Conservation (phyloP, 2,329 filamentous ascomycete genomes). For the Aspergillus uvarum region DNA sequence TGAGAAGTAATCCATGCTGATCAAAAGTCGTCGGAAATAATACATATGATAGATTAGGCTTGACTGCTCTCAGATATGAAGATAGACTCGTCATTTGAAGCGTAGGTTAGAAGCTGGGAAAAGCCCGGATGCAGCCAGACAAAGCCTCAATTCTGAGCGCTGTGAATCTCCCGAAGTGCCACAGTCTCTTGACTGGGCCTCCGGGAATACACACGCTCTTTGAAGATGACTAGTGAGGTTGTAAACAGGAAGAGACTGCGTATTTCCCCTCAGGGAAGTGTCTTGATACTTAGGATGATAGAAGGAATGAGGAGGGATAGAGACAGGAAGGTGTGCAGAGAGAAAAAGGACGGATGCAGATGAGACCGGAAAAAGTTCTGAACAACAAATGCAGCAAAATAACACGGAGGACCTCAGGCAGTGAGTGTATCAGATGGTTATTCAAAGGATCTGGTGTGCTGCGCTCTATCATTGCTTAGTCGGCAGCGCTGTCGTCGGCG, state of each 20-base stretch:
- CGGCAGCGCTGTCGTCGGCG: background rate
- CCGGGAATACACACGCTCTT: background rate
- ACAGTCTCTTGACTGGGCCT: background rate
- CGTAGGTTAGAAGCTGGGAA: background rate
- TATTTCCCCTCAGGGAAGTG: background rate
- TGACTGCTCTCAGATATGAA: background rate
- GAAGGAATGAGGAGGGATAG: background rate
- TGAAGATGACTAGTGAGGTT: background rate
- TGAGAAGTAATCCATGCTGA: constrained; percentile 5
- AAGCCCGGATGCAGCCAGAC: background rate
- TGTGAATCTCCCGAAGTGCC: background rate
- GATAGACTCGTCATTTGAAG: too few species aligned
- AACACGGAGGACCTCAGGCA: background rate
- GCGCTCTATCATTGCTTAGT: background rate
- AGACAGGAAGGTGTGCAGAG: background rate
- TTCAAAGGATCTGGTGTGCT: background rate
- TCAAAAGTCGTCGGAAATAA: background rate
- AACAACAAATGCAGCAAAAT: background rate
- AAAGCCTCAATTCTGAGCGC: background rate
- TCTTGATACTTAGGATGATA: background rate
- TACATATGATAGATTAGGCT: background rate
- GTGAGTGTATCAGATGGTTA: background rate
- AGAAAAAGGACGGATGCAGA: background rate
- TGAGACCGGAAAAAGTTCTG: background rate
- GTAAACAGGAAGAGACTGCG: background rate